Evolutionary conservation across 306 rosid genomes (phyloP), one percentile per base, ranked within the genome.

Genomic region (Clitoria ternatea): DNA sequence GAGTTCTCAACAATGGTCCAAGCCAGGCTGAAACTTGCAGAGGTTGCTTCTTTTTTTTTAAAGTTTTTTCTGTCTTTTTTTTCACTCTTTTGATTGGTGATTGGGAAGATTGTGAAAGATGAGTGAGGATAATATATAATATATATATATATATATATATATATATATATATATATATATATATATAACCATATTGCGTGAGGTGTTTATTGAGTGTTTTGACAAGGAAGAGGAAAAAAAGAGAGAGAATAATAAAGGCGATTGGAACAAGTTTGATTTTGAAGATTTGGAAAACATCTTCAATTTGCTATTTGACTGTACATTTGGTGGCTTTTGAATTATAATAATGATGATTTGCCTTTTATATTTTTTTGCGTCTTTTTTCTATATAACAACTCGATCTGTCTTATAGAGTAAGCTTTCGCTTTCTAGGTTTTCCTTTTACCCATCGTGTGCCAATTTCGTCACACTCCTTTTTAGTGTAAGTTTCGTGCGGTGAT

Each of bases 141-240:
- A 39, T 73, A 47, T 61, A 69, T 48, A 52, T 50, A 10, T 52
- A 18, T n/a, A n/a, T n/a, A n/a, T n/a, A n/a, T n/a, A 44, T 26
- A 37, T 74, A 19, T 40, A 20, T n/a, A 13, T 52, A 39, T 73
- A 47, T 61, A 69, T 48, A 52, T 50, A 10, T 52, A 18, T n/a
- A 52, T 66, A 4, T 74, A 60, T 68, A 39, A 69, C 47, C 77
- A 72, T 70, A n/a, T n/a, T n/a, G 84, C 62, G 66, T 79, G 86
- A 63, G 56, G 72, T 80, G 85, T 81, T 83, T 85, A 63, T 77
- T 70, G 79, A 66, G 84, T 84, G 79, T 70, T 82, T 82, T 81
- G 69, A 75, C 74, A 66, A 73, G 74, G 59, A 57, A 61, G 77
- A 83, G 82, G 56, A 63, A 56, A 59, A 50, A 35, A 82, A 26